A percentile compares a stretch with the other conserved stretches of the same genome.
Evolutionary conservation across 2,329 filamentous ascomycete species (phyloP).

Genomic region (Nigrograna mackinnonii): DNA sequence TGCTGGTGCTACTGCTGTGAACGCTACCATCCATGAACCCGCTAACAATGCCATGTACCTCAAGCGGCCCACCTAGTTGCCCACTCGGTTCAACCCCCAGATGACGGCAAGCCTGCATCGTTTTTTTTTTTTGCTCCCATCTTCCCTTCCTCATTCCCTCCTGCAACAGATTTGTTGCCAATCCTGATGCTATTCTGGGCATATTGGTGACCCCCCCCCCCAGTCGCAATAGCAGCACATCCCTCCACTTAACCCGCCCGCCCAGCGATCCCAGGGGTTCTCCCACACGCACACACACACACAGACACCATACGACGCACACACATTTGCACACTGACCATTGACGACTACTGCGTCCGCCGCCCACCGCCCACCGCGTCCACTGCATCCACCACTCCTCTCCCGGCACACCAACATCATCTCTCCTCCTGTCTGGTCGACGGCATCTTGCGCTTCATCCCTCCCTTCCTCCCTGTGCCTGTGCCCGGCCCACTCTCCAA

Average conservation of each 20-base stretch:
- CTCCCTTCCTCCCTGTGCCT: constrained; percentile 15
- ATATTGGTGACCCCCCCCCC: constrained; percentile 11
- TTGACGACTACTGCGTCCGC: neutral
- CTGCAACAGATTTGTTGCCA: neutral
- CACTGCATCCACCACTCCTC: neutral
- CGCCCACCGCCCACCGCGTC: neutral
- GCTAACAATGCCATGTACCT: neutral
- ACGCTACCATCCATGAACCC: neutral
- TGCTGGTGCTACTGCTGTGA: too few relatives aligned
- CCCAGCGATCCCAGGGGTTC: constrained; percentile 2
- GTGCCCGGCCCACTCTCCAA: constrained; percentile 26
- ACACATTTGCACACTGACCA: neutral
- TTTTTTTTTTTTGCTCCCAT: too few relatives aligned
- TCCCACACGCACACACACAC: neutral
- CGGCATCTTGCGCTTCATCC: constrained; percentile 4
- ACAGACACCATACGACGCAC: neutral
- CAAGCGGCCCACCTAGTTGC: neutral
- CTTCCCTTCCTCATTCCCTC: too few relatives aligned
- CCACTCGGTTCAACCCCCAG: neutral
- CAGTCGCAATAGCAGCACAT: constrained; percentile 17
- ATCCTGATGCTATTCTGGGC: constrained; percentile 24
- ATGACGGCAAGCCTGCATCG: too few relatives aligned
- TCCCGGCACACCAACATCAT: neutral
- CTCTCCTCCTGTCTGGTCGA: constrained; percentile 19
- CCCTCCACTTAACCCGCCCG: constrained; percentile 23